A percentile compares a stretch with the other conserved stretches of the same genome.
Conservation (phyloP, 2,329 filamentous ascomycete genomes). For the Colletotrichum phormii region DNA sequence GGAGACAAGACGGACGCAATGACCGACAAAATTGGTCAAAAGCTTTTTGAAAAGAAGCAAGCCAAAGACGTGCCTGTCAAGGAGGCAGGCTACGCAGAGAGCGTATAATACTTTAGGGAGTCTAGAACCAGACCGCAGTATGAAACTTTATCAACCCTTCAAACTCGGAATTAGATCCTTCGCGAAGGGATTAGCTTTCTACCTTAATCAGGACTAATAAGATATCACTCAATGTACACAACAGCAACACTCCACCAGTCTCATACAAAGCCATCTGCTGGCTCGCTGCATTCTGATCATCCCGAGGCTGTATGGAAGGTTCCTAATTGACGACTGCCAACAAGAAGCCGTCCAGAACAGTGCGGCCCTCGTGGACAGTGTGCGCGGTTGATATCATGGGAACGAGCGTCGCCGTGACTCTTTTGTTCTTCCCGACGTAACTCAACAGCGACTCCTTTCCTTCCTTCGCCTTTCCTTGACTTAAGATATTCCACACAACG, state of each 20-base stretch:
- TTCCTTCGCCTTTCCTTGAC: not conserved
- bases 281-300: too few species aligned
- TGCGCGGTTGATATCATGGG: slow-evolving; percentile 33
- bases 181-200: too few species aligned
- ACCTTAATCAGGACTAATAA: not conserved
- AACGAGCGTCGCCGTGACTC: slow-evolving; percentile 42
- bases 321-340: not conserved
- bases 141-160: not conserved
- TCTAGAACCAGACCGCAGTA: not conserved
- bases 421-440: slow-evolving; percentile 40
- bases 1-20: slow-evolving; percentile 54
- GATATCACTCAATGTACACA: not conserved
- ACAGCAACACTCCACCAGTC: not conserved
- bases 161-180: not conserved
- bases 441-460: slow-evolving; percentile 39
- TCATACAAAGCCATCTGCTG: not conserved
- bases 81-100: slow-evolving; percentile 45
- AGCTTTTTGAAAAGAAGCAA: slow-evolving; percentile 51
- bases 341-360: not conserved
- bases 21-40: slow-evolving; percentile 51
- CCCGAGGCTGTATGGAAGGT: too few species aligned
- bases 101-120: slow-evolving; percentile 38
- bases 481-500: slow-evolving; percentile 51
- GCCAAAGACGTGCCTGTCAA: slow-evolving; percentile 42
- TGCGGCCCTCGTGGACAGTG: not conserved